Base-by-base conservation (phyloP, 306 rosid genomes). In the Fragaria ananassa region DNA sequence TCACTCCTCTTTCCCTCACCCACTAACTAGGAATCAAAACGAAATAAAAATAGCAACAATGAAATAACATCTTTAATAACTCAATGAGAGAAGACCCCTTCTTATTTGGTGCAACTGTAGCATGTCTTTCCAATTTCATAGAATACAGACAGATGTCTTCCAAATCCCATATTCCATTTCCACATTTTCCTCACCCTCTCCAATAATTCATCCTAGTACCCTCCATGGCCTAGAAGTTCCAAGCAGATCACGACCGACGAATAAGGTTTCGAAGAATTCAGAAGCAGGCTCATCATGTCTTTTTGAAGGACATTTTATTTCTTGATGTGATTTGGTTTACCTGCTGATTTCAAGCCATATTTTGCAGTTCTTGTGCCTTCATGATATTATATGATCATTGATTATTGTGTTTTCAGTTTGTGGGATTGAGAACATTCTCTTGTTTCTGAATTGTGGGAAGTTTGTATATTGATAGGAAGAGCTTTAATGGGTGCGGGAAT, bases 181-280 rank as follows among this genome's bases (percentile, higher is more conserved):
- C 68, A 44, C 68, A 46, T 42, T 63, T 49, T 45, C 68, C 56
- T 60, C 76, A 10, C 76, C 86, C 72, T 62, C 75, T 81, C 72
- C 75, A 62, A 23, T 39, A 78, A 50, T 41, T 74, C 68, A 37
- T 76, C 75, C 82, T 76, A 15, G 45, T 39, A 12, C 72, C 74
- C 73, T 74, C 87, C 76, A 67, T 76, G 80, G 88, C 80, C 75
- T 80, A 78, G 84, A 71, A 76, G 69, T 76, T 85, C 83, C 86
- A 78, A 70, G 23, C 62, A 74, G 61, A 73, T 84, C 77, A 19
- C 34, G 79, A 84, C 63, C 35, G 66, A 67, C 19, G 4, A 50
- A 77, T 35, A 49, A 45, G 61, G 44, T 79, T 78, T 42, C n/a
- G 87, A 85, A 85, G 80, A 69, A 54, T 88, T 83, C 84, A 60